Percentiles rank a stretch among this genome's conserved stretches.
Evolutionary conservation across 805 yeast genomes (phyloP).

Genomic region (Candida cerambycidarum): DNA sequence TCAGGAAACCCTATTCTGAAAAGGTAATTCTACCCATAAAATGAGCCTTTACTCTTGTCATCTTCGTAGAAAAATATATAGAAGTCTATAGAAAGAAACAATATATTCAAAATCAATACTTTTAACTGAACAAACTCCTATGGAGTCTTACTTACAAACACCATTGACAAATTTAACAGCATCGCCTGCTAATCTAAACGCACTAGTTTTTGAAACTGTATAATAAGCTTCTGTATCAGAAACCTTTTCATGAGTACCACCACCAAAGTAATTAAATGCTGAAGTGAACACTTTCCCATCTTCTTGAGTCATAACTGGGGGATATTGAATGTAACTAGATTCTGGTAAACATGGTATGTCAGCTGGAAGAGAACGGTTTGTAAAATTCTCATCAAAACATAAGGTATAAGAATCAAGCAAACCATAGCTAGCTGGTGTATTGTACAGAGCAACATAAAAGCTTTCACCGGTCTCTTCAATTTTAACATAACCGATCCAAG

Average conservation of each 20-base stretch:
- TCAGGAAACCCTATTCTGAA: too few species aligned
- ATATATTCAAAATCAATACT: too few species aligned
- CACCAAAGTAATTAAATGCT: not conserved
- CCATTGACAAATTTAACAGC: constrained; percentile 1
- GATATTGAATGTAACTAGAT: constrained; percentile 10
- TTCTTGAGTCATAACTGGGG: constrained; percentile 4
- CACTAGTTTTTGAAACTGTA: not conserved
- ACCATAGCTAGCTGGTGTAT: constrained; percentile 13
- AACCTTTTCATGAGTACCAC: not conserved
- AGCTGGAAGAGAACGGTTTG: not conserved
- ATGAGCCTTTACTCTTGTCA: too few species aligned
- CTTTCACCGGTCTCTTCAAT: constrained; percentile 13
- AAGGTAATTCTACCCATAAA: too few species aligned
- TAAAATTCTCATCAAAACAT: constrained; percentile 11
- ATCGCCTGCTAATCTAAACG: not conserved
- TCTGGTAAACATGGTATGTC: constrained; percentile 3
- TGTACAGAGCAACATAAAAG: constrained; percentile 7
- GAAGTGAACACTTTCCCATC: not conserved
- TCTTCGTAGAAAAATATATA: too few species aligned
- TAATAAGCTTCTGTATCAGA: constrained; percentile 1
- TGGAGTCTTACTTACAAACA: too few species aligned
- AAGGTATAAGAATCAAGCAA: not conserved
- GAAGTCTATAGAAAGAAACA: too few species aligned
- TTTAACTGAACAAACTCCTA: too few species aligned
- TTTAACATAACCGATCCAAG: constrained; percentile 14